A percentile compares a stretch with the other conserved stretches of the same genome.
Evolutionary conservation across 768 basidiomycete genomes (phyloP).

Genomic region (Hemileccinum impolitum): DNA sequence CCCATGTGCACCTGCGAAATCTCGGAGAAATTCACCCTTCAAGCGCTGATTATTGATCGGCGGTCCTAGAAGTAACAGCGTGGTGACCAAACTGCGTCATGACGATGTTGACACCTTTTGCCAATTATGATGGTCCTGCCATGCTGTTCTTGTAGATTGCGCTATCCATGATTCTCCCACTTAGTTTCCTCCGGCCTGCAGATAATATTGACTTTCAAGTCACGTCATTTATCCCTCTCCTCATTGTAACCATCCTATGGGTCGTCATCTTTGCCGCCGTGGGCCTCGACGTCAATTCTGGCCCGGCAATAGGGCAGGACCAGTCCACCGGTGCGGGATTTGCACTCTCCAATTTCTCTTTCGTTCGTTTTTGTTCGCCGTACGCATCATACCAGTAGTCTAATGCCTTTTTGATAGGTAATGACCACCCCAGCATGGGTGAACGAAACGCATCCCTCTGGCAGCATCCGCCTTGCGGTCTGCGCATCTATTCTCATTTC

Average conservation of each 20-base stretch:
- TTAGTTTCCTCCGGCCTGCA: conserved; percentile 22
- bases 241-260: conserved; percentile 18
- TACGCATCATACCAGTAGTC: background rate
- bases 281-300: conserved; percentile 9
- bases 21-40: too few relatives aligned
- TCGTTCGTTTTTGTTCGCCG: conserved; percentile 10
- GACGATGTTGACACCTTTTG: too few relatives aligned
- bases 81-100: too few relatives aligned
- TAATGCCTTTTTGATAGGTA: conserved; percentile 8
- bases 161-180: conserved; percentile 16
- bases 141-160: conserved; percentile 16
- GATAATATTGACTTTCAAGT: conserved; percentile 25
- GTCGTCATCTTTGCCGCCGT: conserved; percentile 11
- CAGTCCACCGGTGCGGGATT: conserved; percentile 24
- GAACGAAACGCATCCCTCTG: conserved; percentile 21
- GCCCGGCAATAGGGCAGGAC: conserved; percentile 14
- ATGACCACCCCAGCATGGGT: conserved; percentile 25
- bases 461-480: conserved; percentile 20
- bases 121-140: too few relatives aligned
- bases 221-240: conserved; percentile 18
- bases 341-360: conserved; percentile 23
- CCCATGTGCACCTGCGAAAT: too few relatives aligned
- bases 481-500: conserved; percentile 23
- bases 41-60: too few relatives aligned
- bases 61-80: too few relatives aligned